Conservation (phyloP, 305 asterid species). For the Fraxinus paxiana region DNA sequence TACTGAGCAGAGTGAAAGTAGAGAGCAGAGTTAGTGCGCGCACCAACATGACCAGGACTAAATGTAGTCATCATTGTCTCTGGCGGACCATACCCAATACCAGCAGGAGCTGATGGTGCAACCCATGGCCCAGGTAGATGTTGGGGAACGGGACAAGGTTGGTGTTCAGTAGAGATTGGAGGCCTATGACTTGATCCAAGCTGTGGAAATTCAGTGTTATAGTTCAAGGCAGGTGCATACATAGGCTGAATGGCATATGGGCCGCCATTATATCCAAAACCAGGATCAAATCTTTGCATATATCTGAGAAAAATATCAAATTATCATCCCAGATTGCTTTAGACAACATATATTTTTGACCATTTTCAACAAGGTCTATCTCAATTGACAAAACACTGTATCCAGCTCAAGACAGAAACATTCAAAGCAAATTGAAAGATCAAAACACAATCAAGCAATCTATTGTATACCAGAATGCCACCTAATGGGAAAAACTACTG, state of each 20-base stretch:
- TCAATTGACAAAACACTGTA: not conserved
- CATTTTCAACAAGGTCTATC: constrained; percentile 13
- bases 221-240: constrained; percentile 90
- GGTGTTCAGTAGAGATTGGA: constrained; percentile 68
- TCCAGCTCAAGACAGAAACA: not conserved
- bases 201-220: constrained; percentile 94
- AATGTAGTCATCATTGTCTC: constrained; percentile 74
- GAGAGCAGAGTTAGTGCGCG: constrained; percentile 55
- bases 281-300: constrained; percentile 97
- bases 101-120: constrained; percentile 60
- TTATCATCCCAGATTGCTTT: constrained; percentile 12
- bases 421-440: not conserved
- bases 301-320: constrained; percentile 44
- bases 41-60: constrained; percentile 60
- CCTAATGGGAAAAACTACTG: not conserved
- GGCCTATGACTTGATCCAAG: constrained; percentile 71
- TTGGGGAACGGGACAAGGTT: constrained; percentile 66
- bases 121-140: constrained; percentile 77
- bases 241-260: constrained; percentile 85
- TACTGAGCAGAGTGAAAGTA: constrained; percentile 76
- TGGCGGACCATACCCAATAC: constrained; percentile 72
- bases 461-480: not conserved
- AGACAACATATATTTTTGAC: not conserved
- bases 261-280: constrained; percentile 83
- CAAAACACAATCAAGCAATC: not conserved